These are phyloP conservation scores for Tylopilus felleus DNA, from an alignment of 768 basidiomycete genomes.

Conservation along the genomic window DNA sequence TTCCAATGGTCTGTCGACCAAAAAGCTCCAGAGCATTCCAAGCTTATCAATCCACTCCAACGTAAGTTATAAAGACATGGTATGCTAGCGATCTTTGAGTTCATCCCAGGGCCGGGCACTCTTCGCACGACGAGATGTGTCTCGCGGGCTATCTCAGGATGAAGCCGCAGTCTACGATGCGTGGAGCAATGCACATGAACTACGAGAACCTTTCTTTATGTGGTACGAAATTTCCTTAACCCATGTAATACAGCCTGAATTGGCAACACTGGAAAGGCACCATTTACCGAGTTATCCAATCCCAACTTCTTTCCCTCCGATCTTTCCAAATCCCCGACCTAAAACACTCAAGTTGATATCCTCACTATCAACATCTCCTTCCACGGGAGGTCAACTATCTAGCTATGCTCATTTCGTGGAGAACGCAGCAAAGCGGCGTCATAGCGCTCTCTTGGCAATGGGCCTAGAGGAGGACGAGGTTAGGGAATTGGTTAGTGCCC, in stretches of 20 bases:
- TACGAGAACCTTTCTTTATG: slow-evolving; percentile 32
- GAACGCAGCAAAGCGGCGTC: slow-evolving; percentile 38
- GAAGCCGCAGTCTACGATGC: slow-evolving; percentile 37
- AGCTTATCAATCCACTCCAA: slow-evolving; percentile 39
- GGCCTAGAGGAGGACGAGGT: slow-evolving; percentile 57
- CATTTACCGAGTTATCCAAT: slow-evolving; percentile 54
- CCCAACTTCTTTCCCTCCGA: slow-evolving; percentile 55
- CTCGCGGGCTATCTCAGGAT: slow-evolving; percentile 52
- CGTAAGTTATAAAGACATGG: slow-evolving; percentile 13
- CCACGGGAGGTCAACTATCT: slow-evolving; percentile 41
- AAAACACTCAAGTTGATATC: slow-evolving; percentile 35
- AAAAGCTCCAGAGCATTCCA: slow-evolving; percentile 31
- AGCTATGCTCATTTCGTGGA: slow-evolving; percentile 53
- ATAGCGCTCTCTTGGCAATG: slow-evolving; percentile 31
- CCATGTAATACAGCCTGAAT: slow-evolving; percentile 3
- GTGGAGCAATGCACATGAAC: slow-evolving; percentile 33
- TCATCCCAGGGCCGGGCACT: slow-evolving; percentile 16
- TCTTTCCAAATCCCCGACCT: slow-evolving; percentile 31
- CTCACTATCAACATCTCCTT: slow-evolving; percentile 43
- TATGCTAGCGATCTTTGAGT: background rate
- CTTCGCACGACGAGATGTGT: slow-evolving; percentile 51
- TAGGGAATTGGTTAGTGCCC: slow-evolving; percentile 49
- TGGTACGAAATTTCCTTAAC: slow-evolving; percentile 33
- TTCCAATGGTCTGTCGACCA: slow-evolving; percentile 25
- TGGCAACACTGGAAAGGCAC: slow-evolving; percentile 32